Evolutionary conservation across 495 filamentous ascomycete species (phyloP), one percentile per base, ranked within the genome.

Genomic region (Penicillium canescens): DNA sequence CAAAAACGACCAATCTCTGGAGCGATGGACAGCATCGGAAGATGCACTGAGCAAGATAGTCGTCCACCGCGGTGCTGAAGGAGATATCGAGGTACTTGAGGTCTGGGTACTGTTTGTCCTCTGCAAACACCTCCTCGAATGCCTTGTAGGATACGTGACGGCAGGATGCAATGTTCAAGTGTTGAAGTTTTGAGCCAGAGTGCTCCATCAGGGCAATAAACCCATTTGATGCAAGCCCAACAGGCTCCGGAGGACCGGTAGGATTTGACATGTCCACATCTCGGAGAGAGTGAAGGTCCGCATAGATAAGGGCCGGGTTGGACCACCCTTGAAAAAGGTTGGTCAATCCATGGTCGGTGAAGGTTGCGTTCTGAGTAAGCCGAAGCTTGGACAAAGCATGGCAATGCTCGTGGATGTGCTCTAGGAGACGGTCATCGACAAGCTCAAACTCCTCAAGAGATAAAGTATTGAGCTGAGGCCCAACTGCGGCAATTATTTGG

Each of bases 191-290:
- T 7, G 63, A 56, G 35, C 88, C 87, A 1, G 91, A 96, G 62
- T 96, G 92, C n/a, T 70, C 70, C 89, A 97, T 96, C 46, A 96
- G 67, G 2, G 90, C 86, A 42, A 77, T 59, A 68, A 97, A 92
- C 0, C 88, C 90, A 36, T 76, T 63, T 9, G 84, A 86, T 40
- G 84, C 88, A 48, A 96, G 81, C 14, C 91, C 91, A 28, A 89
- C 69, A 16, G 75, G 73, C 39, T 81, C 73, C 14, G 53, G 46
- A 5, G 80, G 82, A 2, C 82, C 84, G 53, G 85, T 73, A 2
- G 83, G 79, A 59, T 87, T 90, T 18, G 75, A 61, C 54, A 87
- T 80, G 57, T 96, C 90, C 24, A 92, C 61, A 57, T 91, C 82
- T 28, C 91, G 85, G 50, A 84, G 88, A 42, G 83, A 83, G 43